Conservation (phyloP, 768 basidiomycete genomes). For the Cystobasidium tubakii region DNA sequence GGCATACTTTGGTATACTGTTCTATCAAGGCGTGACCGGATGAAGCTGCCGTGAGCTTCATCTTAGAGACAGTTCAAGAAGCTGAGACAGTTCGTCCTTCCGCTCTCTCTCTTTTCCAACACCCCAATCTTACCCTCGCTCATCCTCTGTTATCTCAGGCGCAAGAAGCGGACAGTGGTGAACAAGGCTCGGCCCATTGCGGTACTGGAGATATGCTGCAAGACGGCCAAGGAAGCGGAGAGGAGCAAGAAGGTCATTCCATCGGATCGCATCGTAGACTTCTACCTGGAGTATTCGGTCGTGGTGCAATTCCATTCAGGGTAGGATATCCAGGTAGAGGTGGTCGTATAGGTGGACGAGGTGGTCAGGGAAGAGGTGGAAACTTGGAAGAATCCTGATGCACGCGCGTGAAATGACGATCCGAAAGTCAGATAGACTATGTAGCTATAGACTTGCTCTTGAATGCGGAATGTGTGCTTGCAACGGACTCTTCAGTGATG, state of each 20-base stretch:
- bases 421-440: background rate
- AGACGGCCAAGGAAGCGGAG: background rate
- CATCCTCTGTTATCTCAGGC: background rate
- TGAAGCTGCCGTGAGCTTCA: background rate
- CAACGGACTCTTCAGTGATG: background rate
- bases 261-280: background rate
- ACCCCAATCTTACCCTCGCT: background rate
- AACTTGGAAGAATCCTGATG: background rate
- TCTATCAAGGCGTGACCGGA: background rate
- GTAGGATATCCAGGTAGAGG: conserved; percentile 24
- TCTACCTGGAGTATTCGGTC: background rate
- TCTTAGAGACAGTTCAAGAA: background rate
- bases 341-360: background rate
- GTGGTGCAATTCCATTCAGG: conserved; percentile 21
- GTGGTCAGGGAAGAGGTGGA: background rate
- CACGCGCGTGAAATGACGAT: no score
- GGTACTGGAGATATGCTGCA: background rate
- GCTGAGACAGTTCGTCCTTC: conserved; percentile 16
- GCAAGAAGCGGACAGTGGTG: background rate
- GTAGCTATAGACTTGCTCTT: conserved; percentile 2
- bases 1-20: background rate
- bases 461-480: background rate
- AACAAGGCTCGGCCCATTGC: background rate
- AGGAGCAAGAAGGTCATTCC: background rate
- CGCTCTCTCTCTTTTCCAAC: background rate